A percentile compares a stretch with the other conserved stretches of the same genome.
Conservation (phyloP, 192 early-diverging fungal genomes). For the Rhizoclosmatium globosum region DNA sequence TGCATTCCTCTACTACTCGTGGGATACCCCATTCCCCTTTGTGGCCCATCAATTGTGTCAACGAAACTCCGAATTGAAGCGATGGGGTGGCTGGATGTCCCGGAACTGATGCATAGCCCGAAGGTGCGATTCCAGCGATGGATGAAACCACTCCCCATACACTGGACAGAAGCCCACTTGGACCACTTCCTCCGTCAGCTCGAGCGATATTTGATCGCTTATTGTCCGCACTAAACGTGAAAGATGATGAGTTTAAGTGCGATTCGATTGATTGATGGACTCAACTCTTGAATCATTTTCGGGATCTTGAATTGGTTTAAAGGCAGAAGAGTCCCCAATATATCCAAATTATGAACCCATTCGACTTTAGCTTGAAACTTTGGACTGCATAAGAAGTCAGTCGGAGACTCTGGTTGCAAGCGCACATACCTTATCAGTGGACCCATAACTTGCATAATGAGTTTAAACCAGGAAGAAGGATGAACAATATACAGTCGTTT, state of each 20-base stretch:
- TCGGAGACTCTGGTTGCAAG: neutral
- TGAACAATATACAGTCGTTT: conserved; percentile 93
- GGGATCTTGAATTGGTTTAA: conserved; percentile 83
- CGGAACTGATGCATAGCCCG: too few relatives aligned
- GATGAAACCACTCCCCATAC: too few relatives aligned
- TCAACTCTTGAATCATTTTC: conserved; percentile 65
- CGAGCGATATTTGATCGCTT: too few relatives aligned
- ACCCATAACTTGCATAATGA: conserved; percentile 87
- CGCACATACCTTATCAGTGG: conserved; percentile 77
- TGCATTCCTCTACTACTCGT: conserved; percentile 73
- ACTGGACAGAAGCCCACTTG: too few relatives aligned
- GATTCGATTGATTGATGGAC: too few relatives aligned
- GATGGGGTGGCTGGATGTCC: neutral
- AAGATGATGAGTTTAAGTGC: too few relatives aligned
- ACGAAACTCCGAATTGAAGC: conserved; percentile 73
- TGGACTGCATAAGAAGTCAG: conserved; percentile 60
- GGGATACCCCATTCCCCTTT: conserved; percentile 81
- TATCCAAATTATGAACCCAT: conserved; percentile 77
- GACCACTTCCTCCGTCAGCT: neutral
- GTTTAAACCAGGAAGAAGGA: conserved; percentile 81
- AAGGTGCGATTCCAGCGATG: too few relatives aligned
- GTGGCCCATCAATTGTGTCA: conserved; percentile 79
- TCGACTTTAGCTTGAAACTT: conserved; percentile 89
- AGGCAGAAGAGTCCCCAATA: conserved; percentile 72
- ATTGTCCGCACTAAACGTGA: too few relatives aligned